A percentile compares a stretch with the other conserved stretches of the same genome.
phyloP scores from a whole-genome alignment of 108 stramenopile genomes.

The Fragilaria crotonensis region DNA sequence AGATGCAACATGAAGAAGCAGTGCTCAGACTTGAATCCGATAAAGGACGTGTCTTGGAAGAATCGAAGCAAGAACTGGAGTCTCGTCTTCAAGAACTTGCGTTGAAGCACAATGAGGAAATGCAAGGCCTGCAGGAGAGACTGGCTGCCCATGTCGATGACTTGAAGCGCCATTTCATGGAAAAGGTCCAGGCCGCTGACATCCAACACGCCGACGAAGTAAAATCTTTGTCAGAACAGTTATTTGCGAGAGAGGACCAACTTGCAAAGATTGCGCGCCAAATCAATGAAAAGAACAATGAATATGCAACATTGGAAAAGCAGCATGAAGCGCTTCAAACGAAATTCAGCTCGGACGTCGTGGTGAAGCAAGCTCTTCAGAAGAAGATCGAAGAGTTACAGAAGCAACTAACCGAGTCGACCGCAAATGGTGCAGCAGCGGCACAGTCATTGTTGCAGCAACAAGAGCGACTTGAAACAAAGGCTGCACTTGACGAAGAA shows the following conservation, averaged over 20 bases:
- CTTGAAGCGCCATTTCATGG: slow-evolving; percentile 49
- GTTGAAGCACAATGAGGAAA: slow-evolving; percentile 34
- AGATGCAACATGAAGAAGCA: background rate
- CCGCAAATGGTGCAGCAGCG: slow-evolving; percentile 30
- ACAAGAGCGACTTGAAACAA: slow-evolving; percentile 38
- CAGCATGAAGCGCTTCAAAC: slow-evolving; percentile 36
- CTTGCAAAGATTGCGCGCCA: slow-evolving; percentile 25
- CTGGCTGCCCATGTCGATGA: slow-evolving; percentile 75
- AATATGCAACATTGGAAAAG: slow-evolving; percentile 31
- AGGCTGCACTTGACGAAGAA: slow-evolving; percentile 18
- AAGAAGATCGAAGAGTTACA: slow-evolving; percentile 39
- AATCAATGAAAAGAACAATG: slow-evolving; percentile 26
- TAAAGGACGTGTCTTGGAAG: background rate
- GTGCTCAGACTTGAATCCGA: background rate
- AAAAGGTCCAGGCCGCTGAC: slow-evolving; percentile 37
- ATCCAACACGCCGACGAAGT: slow-evolving; percentile 9
- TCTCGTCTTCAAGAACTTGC: background rate
- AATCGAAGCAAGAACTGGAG: slow-evolving; percentile 6
- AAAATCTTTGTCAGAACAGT: slow-evolving; percentile 12
- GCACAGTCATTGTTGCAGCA: slow-evolving; percentile 37
- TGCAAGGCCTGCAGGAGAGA: slow-evolving; percentile 45
- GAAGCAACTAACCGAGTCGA: slow-evolving; percentile 34
- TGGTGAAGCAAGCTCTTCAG: slow-evolving; percentile 25
- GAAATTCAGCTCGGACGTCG: slow-evolving; percentile 33
- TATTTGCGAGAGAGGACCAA: slow-evolving; percentile 25